Conservation (phyloP, 345 rosid genomes). For the Turritis glabra region DNA sequence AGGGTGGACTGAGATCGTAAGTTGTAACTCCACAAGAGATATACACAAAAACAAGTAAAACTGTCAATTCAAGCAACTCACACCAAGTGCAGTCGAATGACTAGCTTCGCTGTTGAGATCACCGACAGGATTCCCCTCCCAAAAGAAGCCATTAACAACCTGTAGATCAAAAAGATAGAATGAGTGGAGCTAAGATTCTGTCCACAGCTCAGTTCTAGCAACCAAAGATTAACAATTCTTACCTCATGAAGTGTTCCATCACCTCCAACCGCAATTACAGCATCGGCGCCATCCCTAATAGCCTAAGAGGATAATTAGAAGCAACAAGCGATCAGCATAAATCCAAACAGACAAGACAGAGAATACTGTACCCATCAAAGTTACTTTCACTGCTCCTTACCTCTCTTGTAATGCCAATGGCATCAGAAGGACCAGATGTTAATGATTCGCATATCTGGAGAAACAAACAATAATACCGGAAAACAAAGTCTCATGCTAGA, state of each 20-base stretch:
- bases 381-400: slow-evolving; percentile 40
- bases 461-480: slow-evolving; percentile 27
- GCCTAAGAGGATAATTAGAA: slow-evolving; percentile 50
- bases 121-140: slow-evolving; percentile 69
- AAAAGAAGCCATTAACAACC: slow-evolving; percentile 97
- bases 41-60: neutral
- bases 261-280: slow-evolving; percentile 98
- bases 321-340: slow-evolving; percentile 1
- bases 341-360: neutral
- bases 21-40: neutral
- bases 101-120: slow-evolving; percentile 47
- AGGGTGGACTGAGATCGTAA: neutral
- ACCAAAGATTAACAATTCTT: neutral
- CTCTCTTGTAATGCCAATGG: slow-evolving; percentile 92
- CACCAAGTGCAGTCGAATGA: slow-evolving; percentile 87
- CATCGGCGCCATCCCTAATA: slow-evolving; percentile 88
- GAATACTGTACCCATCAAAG: slow-evolving; percentile 2
- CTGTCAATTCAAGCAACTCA: slow-evolving; percentile 44
- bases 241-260: slow-evolving; percentile 99
- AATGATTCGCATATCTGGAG: slow-evolving; percentile 77
- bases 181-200: neutral
- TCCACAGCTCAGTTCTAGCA: slow-evolving; percentile 6
- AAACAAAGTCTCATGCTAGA: neutral
- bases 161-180: slow-evolving; percentile 34
- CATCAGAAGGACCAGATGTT: slow-evolving; percentile 94